Evolutionary conservation across 1,284 basidiomycete genomes (phyloP).

Genomic region (Mycena citricolor): DNA sequence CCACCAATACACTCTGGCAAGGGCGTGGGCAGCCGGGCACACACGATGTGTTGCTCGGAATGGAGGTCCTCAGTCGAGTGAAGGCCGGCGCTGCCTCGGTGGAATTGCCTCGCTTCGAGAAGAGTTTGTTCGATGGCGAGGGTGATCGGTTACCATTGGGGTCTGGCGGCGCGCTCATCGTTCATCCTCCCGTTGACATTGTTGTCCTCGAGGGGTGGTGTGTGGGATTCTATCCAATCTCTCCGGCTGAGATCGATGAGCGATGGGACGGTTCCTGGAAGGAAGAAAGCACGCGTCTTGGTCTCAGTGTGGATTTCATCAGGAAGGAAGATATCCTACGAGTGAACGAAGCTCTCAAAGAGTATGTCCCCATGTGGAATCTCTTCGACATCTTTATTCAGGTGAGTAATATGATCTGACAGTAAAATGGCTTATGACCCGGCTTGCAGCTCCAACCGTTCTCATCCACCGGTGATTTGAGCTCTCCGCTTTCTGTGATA

Average conservation of each 20-base stretch:
- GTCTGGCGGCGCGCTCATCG: slow-evolving; percentile 34
- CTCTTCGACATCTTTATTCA: slow-evolving; percentile 71
- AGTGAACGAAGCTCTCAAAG: slow-evolving; percentile 59
- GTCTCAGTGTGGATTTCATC: slow-evolving; percentile 32
- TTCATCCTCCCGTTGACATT: slow-evolving; percentile 68
- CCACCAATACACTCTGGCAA: slow-evolving; percentile 63
- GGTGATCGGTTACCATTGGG: slow-evolving; percentile 74
- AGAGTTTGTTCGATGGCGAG: slow-evolving; percentile 74
- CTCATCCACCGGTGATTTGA: slow-evolving; percentile 36
- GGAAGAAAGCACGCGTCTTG: slow-evolving; percentile 35
- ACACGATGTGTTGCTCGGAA: slow-evolving; percentile 74
- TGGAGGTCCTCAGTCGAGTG: slow-evolving; percentile 50
- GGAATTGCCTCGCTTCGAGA: slow-evolving; percentile 82
- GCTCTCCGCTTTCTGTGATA: slow-evolving; percentile 51
- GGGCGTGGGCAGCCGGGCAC: slow-evolving; percentile 89
- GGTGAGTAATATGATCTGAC: slow-evolving; percentile 38
- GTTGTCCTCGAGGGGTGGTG: slow-evolving; percentile 89
- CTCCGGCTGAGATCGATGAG: slow-evolving; percentile 44
- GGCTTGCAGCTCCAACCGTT: slow-evolving; percentile 49
- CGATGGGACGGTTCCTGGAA: slow-evolving; percentile 43
- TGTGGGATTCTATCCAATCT: slow-evolving; percentile 69
- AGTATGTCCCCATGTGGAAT: slow-evolving; percentile 67
- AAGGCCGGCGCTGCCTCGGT: slow-evolving; percentile 49
- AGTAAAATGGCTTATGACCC: background rate
- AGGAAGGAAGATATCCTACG: slow-evolving; percentile 44